phyloP scores from a whole-genome alignment of 306 rosid species.

The Luffa aegyptiaca region DNA sequence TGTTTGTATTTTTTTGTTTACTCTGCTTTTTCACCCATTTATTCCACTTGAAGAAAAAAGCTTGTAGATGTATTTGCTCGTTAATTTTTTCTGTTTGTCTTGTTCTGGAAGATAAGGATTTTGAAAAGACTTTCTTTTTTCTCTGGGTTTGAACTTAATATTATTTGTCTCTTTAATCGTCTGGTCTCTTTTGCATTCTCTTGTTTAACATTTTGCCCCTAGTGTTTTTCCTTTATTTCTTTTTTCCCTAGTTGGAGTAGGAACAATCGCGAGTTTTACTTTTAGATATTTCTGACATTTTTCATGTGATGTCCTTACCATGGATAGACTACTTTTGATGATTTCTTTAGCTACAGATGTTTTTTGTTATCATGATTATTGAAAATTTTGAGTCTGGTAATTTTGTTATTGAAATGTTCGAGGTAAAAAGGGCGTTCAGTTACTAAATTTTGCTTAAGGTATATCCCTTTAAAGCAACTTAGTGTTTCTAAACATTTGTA shows the following conservation, averaged over 20 bases:
- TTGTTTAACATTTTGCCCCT: neutral
- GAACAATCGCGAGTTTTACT: neutral
- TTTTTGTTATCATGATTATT: neutral
- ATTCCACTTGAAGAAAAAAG: neutral
- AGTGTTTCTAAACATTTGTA: neutral
- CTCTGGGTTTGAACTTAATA: neutral
- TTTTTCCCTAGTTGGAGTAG: neutral
- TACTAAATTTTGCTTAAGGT: neutral
- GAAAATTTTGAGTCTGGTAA: neutral
- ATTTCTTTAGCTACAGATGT: neutral
- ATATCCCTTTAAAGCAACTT: neutral
- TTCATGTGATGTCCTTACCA: neutral
- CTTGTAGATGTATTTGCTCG: constrained; percentile 3
- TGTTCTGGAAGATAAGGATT: neutral
- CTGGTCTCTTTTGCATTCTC: neutral
- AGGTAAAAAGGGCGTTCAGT: neutral
- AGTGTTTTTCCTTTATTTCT: neutral
- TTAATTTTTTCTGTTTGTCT: constrained; percentile 1
- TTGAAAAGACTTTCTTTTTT: neutral
- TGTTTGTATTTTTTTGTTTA: neutral
- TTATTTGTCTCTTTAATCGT: constrained; percentile 2
- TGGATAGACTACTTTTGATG: neutral
- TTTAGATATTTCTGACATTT: neutral
- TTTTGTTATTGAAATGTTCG: neutral
- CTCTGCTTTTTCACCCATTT: neutral